Percentiles rank a stretch among this genome's conserved stretches.
These are phyloP conservation scores for Teunomyces atbi DNA, from an alignment of 805 yeast species.

Conservation along the genomic window DNA sequence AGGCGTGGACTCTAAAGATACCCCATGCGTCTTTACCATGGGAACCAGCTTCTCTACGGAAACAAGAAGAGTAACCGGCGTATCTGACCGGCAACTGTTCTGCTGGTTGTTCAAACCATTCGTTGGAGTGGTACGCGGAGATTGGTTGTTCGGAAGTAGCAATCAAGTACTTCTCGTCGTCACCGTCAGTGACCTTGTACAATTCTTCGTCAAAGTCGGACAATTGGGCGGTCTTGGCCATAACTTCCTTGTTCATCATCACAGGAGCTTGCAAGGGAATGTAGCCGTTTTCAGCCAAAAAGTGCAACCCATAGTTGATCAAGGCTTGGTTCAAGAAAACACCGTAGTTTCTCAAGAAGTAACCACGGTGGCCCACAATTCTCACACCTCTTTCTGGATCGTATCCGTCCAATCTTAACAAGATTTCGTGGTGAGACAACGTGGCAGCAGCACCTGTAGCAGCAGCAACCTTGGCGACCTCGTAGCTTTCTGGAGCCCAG, in stretches of 20 bases:
- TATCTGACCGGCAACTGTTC: conserved; percentile 96
- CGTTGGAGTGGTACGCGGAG: conserved; percentile 94
- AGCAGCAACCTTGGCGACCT: conserved; percentile 64
- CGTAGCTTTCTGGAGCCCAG: conserved; percentile 80
- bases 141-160: conserved; percentile 99
- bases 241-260: conserved; percentile 98
- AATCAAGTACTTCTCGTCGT: conserved; percentile 94
- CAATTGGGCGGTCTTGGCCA: conserved; percentile 99
- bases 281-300: conserved; percentile 76
- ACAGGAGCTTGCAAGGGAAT: conserved; percentile 96
- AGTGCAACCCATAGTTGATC: conserved; percentile 90
- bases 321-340: conserved; percentile 97
- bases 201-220: conserved; percentile 97
- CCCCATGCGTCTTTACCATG: conserved; percentile 99
- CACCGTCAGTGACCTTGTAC: conserved; percentile 95
- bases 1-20: conserved; percentile 97
- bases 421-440: conserved; percentile 92
- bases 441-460: conserved; percentile 74
- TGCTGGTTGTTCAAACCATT: conserved; percentile 97
- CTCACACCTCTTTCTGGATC: conserved; percentile 99
- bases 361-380: conserved; percentile 98
- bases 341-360: conserved; percentile 91
- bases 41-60: conserved; percentile 99
- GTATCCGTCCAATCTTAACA: conserved; percentile 92
- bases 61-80: conserved; percentile 98